These are phyloP conservation scores for Microstegium vimineum DNA, from an alignment of 176 grass and related monocot species.

Conservation along the genomic window DNA sequence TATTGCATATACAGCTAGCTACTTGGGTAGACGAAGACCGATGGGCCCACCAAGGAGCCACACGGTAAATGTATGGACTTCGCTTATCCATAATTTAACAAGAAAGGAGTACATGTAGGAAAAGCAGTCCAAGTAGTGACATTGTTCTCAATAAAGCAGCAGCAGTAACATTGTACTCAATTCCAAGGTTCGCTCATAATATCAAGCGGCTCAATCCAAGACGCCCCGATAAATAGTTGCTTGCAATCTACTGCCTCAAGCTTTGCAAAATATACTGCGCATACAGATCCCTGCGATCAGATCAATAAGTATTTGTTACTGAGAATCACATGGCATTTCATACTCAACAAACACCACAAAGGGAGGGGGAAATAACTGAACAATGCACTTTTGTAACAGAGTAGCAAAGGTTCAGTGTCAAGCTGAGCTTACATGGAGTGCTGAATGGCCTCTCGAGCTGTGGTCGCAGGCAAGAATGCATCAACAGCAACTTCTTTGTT, in stretches of 20 bases:
- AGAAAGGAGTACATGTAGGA: too few species aligned
- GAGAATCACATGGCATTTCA: not conserved
- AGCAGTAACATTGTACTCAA: too few species aligned
- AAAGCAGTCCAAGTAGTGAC: too few species aligned
- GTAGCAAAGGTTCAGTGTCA: not conserved
- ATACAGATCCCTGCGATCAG: slow-evolving; percentile 48
- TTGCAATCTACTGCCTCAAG: slow-evolving; percentile 38
- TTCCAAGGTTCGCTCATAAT: not conserved
- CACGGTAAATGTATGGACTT: not conserved
- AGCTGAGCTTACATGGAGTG: slow-evolving; percentile 52
- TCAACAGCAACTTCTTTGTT: slow-evolving; percentile 70
- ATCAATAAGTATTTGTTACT: not conserved
- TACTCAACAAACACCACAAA: not conserved
- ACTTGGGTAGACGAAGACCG: not conserved
- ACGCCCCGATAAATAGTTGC: not conserved
- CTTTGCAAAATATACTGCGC: slow-evolving; percentile 57
- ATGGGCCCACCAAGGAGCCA: not conserved
- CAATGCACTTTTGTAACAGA: not conserved
- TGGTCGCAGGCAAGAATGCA: slow-evolving; percentile 50
- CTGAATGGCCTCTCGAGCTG: slow-evolving; percentile 62
- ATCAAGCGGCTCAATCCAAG: not conserved
- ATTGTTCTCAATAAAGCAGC: not conserved
- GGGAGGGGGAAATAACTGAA: not conserved
- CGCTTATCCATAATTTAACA: slow-evolving; percentile 4
- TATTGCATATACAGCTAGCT: not conserved